Percentiles rank a stretch among this genome's conserved stretches.
These are phyloP conservation scores for Trichothecium roseum DNA, from an alignment of 2,329 filamentous ascomycete genomes.

Conservation along the genomic window DNA sequence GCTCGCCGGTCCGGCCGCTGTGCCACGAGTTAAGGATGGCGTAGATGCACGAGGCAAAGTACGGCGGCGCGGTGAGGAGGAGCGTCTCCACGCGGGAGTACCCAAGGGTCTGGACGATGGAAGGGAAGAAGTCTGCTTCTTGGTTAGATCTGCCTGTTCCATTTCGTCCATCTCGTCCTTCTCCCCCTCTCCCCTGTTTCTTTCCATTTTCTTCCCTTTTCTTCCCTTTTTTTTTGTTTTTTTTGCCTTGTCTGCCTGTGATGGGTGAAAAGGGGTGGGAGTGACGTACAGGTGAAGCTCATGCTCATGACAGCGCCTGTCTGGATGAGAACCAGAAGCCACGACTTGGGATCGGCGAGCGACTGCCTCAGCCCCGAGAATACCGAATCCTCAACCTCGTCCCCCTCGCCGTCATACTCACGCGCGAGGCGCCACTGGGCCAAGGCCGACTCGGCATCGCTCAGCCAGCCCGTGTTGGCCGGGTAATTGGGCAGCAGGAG, in stretches of 20 bases:
- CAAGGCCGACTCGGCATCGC: constrained; percentile 1
- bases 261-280: too few relatives aligned
- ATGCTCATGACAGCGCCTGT: constrained; percentile 6
- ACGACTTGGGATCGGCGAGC: constrained; percentile 22
- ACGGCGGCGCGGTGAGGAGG: constrained; percentile 19
- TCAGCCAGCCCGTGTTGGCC: constrained; percentile 10
- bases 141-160: neutral
- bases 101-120: constrained; percentile 15
- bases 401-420: constrained; percentile 6
- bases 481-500: constrained; percentile 14
- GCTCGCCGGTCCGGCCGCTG: constrained; percentile 2
- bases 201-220: too few relatives aligned
- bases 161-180: too few relatives aligned
- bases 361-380: constrained; percentile 15
- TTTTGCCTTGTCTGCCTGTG: too few relatives aligned
- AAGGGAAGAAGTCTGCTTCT: constrained; percentile 14
- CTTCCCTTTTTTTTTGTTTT: too few relatives aligned
- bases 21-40: constrained; percentile 6
- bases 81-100: constrained; percentile 12
- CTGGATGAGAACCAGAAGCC: constrained; percentile 17
- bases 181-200: too few relatives aligned
- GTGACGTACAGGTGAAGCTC: constrained; percentile 6
- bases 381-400: constrained; percentile 6
- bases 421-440: constrained; percentile 7
- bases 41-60: constrained; percentile 14